Evolutionary conservation across 139 green algal genomes (phyloP), one percentile per base, ranked within the genome.

Genomic region (Chlamydomonas sp.): DNA sequence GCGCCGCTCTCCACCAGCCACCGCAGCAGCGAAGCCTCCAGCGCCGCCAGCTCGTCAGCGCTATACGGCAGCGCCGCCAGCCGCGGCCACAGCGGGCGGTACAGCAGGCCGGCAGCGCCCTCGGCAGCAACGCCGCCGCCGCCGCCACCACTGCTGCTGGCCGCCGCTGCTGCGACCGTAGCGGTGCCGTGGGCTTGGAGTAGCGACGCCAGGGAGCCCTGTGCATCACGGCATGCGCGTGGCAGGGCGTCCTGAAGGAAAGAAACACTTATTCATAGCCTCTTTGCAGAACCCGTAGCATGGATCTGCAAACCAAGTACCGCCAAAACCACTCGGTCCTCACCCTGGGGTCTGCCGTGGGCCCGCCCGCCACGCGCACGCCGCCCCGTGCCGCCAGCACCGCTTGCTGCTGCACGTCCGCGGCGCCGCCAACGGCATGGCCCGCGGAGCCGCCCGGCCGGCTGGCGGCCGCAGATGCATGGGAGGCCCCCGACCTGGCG

Each of bases 1-100:
- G 76, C 82, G 16, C 88, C 80, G 49, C 31, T 63, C 81, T 91
- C 88, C 75, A 69, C 4, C 67, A 91, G 67, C 88, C 88, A 91
- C 5, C 83, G 75, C 57, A 91, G 73, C 59, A 91, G 73, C 14
- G 79, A 88, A 2, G 63, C 58, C 76, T 91, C 88, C 76, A 91
- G 80, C 7, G 75, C 9, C 17, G 76, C 74, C 75, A 91, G 10
- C 14, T 88, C 64, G 1, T 66, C 14, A 5, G n/a, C 16, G 63
- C 14, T 57, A 63, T 89, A 89, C 68, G 85, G 85, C 68, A 89
- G 63, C 3, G 78, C 63, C 12, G 78, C 64, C 57, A 88, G 78
- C 10, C 15, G 61, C 2, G 85, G 78, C 85, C 85, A 89, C 69
- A 74, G 7, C 6, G 85, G 85, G 9, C 85, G 85, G 18, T 84